These are phyloP conservation scores for Xylariales sp. DNA, from an alignment of 2,329 filamentous ascomycete species.

Conservation along the genomic window DNA sequence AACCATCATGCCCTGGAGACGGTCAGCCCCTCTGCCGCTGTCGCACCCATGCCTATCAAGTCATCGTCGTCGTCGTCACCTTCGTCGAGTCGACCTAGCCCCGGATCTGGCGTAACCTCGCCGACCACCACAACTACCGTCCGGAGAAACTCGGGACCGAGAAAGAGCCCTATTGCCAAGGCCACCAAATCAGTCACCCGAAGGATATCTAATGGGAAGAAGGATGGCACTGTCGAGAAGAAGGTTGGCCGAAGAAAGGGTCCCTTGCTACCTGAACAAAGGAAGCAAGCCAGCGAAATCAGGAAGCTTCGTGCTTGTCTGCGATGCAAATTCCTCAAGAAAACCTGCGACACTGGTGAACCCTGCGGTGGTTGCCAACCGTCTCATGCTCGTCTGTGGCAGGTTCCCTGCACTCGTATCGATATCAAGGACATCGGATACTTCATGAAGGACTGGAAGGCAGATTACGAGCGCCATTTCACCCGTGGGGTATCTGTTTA, in stretches of 20 bases:
- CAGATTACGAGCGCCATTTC: slow-evolving; percentile 89
- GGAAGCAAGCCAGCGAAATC: slow-evolving; percentile 95
- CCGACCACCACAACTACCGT: slow-evolving; percentile 55
- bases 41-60: slow-evolving; percentile 67
- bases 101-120: slow-evolving; percentile 57
- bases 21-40: slow-evolving; percentile 64
- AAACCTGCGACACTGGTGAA: slow-evolving; percentile 97
- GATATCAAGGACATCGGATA: slow-evolving; percentile 98
- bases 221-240: slow-evolving; percentile 76
- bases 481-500: slow-evolving; percentile 83
- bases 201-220: slow-evolving; percentile 72
- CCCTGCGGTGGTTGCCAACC: slow-evolving; percentile 94
- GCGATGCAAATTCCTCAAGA: slow-evolving; percentile 97
- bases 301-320: slow-evolving; percentile 90
- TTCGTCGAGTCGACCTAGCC: slow-evolving; percentile 54
- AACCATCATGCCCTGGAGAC: slow-evolving; percentile 47
- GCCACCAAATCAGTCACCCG: slow-evolving; percentile 79
- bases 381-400: slow-evolving; percentile 91
- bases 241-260: slow-evolving; percentile 87
- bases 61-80: slow-evolving; percentile 33
- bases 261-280: slow-evolving; percentile 85
- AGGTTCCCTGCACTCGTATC: slow-evolving; percentile 94
- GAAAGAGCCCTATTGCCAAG: slow-evolving; percentile 77
- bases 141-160: slow-evolving; percentile 64
- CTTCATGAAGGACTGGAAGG: slow-evolving; percentile 99